Conservation (phyloP, 2,329 filamentous ascomycete genomes). For the Ophiostoma pallidulum region DNA sequence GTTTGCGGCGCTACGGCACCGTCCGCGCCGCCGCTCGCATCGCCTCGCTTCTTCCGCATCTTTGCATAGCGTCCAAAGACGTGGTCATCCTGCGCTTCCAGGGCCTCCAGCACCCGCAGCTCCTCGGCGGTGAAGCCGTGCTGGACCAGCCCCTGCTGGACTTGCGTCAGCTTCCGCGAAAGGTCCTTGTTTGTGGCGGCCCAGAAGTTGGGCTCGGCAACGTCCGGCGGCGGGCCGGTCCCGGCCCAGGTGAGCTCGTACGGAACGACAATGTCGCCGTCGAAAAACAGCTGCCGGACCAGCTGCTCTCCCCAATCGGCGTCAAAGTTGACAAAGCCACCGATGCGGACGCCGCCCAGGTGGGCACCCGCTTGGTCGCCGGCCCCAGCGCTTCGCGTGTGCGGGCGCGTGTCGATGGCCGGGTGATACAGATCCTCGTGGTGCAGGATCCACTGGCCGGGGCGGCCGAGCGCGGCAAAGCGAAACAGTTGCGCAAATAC, state of each 20-base stretch:
- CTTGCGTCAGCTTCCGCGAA: not conserved
- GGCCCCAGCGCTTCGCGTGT: no score
- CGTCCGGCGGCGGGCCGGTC: not conserved
- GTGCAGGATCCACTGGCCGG: constrained; percentile 9
- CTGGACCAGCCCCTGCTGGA: not conserved
- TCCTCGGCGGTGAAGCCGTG: not conserved
- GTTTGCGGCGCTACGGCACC: no score
- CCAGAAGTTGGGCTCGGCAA: not conserved
- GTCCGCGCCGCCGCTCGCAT: not conserved
- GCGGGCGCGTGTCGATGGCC: constrained; percentile 5
- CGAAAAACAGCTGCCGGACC: not conserved
- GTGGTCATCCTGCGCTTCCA: constrained; percentile 2
- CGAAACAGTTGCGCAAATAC: not conserved
- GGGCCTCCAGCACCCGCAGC: not conserved
- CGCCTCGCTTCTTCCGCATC: not conserved
- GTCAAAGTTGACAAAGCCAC: no score
- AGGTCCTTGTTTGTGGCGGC: not conserved
- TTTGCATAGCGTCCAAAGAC: constrained; percentile 1
- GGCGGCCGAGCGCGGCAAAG: not conserved
- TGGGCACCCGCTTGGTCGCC: no score
- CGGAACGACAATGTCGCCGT: not conserved
- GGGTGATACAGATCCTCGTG: constrained; percentile 8
- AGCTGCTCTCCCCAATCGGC: not conserved
- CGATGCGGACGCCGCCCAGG: no score
- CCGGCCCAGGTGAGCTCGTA: constrained; percentile 1